These are phyloP conservation scores for Serendipita vermifera DNA, from an alignment of 768 basidiomycete genomes.

Conservation along the genomic window DNA sequence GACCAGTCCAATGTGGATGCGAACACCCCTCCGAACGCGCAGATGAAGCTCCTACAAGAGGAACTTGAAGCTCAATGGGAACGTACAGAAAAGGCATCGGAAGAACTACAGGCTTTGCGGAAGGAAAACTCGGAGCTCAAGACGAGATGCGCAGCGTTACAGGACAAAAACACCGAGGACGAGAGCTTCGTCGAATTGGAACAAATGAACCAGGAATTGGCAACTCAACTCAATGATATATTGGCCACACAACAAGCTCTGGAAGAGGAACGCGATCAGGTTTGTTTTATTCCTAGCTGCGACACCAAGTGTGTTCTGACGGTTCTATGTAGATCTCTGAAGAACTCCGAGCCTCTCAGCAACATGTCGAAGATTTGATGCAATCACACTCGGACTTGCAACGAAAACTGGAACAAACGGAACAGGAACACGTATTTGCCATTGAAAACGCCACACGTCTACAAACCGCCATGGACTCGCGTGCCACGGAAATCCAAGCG, in stretches of 20 bases:
- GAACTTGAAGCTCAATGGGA: slow-evolving; percentile 66
- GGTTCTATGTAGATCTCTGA: slow-evolving; percentile 43
- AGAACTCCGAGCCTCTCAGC: slow-evolving; percentile 40
- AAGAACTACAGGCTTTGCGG: slow-evolving; percentile 22
- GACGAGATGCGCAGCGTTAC: background rate
- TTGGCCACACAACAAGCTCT: slow-evolving; percentile 39
- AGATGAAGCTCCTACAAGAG: slow-evolving; percentile 30
- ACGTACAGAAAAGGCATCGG: slow-evolving; percentile 43
- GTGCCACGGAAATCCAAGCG: slow-evolving; percentile 34
- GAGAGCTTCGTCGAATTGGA: slow-evolving; percentile 43
- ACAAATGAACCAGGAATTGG: slow-evolving; percentile 41
- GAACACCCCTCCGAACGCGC: slow-evolving; percentile 33
- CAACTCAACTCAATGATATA: slow-evolving; percentile 41
- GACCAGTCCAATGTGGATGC: slow-evolving; percentile 26
- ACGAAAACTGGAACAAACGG: slow-evolving; percentile 36
- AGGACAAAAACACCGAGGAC: slow-evolving; percentile 8
- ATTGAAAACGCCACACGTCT: slow-evolving; percentile 41
- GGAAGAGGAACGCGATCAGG: slow-evolving; percentile 45
- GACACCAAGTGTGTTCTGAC: too few species aligned
- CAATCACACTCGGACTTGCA: slow-evolving; percentile 41
- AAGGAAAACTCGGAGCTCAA: slow-evolving; percentile 11
- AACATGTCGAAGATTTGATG: slow-evolving; percentile 35
- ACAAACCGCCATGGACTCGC: slow-evolving; percentile 42
- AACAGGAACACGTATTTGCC: slow-evolving; percentile 43
- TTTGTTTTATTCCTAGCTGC: slow-evolving; percentile 25